Evolutionary conservation across 2,329 filamentous ascomycete genomes (phyloP).

Genomic region (Fusarium coffeatum): DNA sequence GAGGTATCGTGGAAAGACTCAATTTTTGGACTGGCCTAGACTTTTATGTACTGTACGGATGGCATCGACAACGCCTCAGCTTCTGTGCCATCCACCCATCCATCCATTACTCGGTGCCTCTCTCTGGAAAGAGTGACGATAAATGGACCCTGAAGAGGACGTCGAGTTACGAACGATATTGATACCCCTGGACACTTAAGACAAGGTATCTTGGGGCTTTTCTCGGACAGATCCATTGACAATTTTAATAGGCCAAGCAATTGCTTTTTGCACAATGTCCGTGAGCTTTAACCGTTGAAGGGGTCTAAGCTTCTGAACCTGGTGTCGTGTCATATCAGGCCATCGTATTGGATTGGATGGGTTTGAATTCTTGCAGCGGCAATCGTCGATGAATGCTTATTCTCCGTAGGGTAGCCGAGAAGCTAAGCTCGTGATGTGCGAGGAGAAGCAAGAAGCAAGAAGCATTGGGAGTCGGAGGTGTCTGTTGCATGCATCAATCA

Average conservation of each 20-base stretch:
- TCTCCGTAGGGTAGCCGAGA: constrained; percentile 3
- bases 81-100: neutral
- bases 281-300: constrained; percentile 18
- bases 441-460: neutral
- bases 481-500: constrained; percentile 35
- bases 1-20: constrained; percentile 5
- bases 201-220: constrained; percentile 7
- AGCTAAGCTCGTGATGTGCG: constrained; percentile 30
- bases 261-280: constrained; percentile 8
- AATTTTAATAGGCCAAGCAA: constrained; percentile 23
- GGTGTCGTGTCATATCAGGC: constrained; percentile 12
- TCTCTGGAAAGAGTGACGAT: neutral
- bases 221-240: constrained; percentile 8
- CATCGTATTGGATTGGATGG: constrained; percentile 3
- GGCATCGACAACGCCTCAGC: neutral
- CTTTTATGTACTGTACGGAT: neutral
- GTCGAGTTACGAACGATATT: constrained; percentile 15
- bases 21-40: constrained; percentile 9
- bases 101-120: neutral
- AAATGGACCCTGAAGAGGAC: constrained; percentile 24
- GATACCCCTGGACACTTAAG: constrained; percentile 24
- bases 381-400: constrained; percentile 35
- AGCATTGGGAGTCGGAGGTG: neutral
- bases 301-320: constrained; percentile 6
- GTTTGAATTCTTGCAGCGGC: constrained; percentile 6